phyloP scores from a whole-genome alignment of 2,329 filamentous ascomycete species.

The Cladosporium oxysporum region DNA sequence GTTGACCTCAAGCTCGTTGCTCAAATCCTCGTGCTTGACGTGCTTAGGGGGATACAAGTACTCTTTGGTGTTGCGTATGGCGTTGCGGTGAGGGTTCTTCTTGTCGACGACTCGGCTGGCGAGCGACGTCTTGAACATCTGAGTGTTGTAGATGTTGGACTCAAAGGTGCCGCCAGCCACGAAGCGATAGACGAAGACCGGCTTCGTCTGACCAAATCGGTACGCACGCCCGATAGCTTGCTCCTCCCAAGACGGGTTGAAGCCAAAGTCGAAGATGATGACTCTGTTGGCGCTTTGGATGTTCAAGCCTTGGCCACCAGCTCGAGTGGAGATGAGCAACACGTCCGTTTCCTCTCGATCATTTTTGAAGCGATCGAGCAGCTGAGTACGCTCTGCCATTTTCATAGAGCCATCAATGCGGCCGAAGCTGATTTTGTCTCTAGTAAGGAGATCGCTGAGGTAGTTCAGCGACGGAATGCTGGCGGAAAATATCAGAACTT shows the following conservation, averaged over 20 bases:
- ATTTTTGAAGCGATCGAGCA: slow-evolving; percentile 70
- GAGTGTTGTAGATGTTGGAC: slow-evolving; percentile 68
- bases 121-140: slow-evolving; percentile 81
- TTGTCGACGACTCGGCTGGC: slow-evolving; percentile 80
- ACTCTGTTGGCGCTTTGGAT: slow-evolving; percentile 82
- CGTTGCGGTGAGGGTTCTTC: slow-evolving; percentile 70
- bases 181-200: slow-evolving; percentile 83
- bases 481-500: slow-evolving; percentile 79
- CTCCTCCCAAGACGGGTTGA: slow-evolving; percentile 78
- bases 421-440: slow-evolving; percentile 48
- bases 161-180: slow-evolving; percentile 79
- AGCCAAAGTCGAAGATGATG: slow-evolving; percentile 80
- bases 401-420: slow-evolving; percentile 69
- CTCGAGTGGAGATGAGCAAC: slow-evolving; percentile 79
- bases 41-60: slow-evolving; percentile 62
- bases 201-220: slow-evolving; percentile 77
- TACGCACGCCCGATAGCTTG: slow-evolving; percentile 87
- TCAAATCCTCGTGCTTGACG: slow-evolving; percentile 54
- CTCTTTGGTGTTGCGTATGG: slow-evolving; percentile 53
- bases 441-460: slow-evolving; percentile 59
- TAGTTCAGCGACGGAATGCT: slow-evolving; percentile 70
- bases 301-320: slow-evolving; percentile 82
- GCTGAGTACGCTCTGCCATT: slow-evolving; percentile 59
- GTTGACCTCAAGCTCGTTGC: slow-evolving; percentile 44
- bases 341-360: slow-evolving; percentile 52